phyloP scores from a whole-genome alignment of 495 filamentous ascomycete species.

The Neurospora sp. region DNA sequence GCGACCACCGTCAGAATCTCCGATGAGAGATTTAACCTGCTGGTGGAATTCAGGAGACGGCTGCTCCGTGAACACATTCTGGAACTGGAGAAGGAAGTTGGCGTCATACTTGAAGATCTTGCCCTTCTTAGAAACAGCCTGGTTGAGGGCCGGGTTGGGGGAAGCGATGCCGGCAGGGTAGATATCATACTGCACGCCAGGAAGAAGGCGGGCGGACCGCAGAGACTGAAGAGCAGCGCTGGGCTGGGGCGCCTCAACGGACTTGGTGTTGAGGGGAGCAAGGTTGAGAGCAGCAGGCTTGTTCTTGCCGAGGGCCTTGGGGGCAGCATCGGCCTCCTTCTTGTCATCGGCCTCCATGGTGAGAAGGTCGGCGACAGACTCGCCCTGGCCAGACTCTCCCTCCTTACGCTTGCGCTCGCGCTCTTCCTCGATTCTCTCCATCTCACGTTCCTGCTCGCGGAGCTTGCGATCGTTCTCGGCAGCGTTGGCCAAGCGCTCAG shows the following conservation, averaged over 20 bases:
- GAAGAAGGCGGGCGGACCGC: slow-evolving; percentile 74
- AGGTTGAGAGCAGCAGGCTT: slow-evolving; percentile 80
- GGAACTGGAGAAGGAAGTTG: slow-evolving; percentile 95
- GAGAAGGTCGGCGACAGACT: slow-evolving; percentile 28
- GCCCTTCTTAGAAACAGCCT: slow-evolving; percentile 57
- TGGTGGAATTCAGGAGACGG: slow-evolving; percentile 82
- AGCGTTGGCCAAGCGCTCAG: slow-evolving; percentile 23
- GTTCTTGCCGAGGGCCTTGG: slow-evolving; percentile 37
- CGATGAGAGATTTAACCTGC: slow-evolving; percentile 80
- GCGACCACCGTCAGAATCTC: slow-evolving; percentile 54
- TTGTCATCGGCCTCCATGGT: slow-evolving; percentile 33
- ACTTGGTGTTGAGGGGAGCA: slow-evolving; percentile 59
- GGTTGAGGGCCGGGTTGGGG: slow-evolving; percentile 83
- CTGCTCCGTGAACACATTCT: slow-evolving; percentile 88
- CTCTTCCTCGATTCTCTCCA: slow-evolving; percentile 48
- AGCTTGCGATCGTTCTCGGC: slow-evolving; percentile 52
- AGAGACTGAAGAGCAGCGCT: slow-evolving; percentile 87
- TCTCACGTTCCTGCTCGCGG: slow-evolving; percentile 41
- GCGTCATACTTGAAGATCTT: slow-evolving; percentile 89
- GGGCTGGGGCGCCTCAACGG: slow-evolving; percentile 79
- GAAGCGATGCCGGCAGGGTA: slow-evolving; percentile 78
- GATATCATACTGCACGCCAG: slow-evolving; percentile 45
- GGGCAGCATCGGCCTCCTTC: slow-evolving; percentile 34
- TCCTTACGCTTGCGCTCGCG: slow-evolving; percentile 38
- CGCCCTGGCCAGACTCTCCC: slow-evolving; percentile 12